Percentiles rank a stretch among this genome's conserved stretches.
phyloP scores from a whole-genome alignment of 345 rosid species.

The Reutealis trisperma region DNA sequence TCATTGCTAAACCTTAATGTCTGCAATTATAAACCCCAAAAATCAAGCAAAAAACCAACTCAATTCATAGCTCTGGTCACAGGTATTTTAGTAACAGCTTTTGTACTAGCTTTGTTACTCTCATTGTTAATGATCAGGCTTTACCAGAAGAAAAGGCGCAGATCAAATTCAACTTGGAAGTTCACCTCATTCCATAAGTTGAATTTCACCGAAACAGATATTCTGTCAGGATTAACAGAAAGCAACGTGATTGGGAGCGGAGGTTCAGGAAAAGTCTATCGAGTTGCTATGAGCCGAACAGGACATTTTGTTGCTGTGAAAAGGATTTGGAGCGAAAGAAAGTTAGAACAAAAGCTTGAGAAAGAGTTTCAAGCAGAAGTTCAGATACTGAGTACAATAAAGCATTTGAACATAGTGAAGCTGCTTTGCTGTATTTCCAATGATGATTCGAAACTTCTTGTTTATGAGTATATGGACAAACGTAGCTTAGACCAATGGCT shows the following conservation, averaged over 20 bases:
- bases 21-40: conserved; percentile 28
- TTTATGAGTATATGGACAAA: conserved; percentile 26
- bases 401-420: conserved; percentile 36
- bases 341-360: conserved; percentile 21
- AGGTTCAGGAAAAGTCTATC: conserved; percentile 31
- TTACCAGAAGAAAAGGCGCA: conserved; percentile 26
- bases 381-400: conserved; percentile 22
- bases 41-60: conserved; percentile 16
- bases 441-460: conserved; percentile 23
- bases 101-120: conserved; percentile 21
- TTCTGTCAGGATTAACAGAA: conserved; percentile 27
- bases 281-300: background rate
- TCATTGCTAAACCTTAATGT: conserved; percentile 26
- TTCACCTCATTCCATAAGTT: conserved; percentile 20
- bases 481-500: conserved; percentile 30
- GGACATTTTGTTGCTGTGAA: conserved; percentile 28
- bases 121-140: conserved; percentile 22
- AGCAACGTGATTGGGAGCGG: conserved; percentile 28
- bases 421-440: conserved; percentile 28
- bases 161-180: conserved; percentile 13
- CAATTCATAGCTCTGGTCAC: conserved; percentile 26
- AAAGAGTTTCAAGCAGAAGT: conserved; percentile 30
- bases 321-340: conserved; percentile 19
- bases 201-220: conserved; percentile 15
- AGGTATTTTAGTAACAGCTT: conserved; percentile 3